phyloP scores from a whole-genome alignment of 1,139 yeast species.

The Kodamaea sp. region DNA sequence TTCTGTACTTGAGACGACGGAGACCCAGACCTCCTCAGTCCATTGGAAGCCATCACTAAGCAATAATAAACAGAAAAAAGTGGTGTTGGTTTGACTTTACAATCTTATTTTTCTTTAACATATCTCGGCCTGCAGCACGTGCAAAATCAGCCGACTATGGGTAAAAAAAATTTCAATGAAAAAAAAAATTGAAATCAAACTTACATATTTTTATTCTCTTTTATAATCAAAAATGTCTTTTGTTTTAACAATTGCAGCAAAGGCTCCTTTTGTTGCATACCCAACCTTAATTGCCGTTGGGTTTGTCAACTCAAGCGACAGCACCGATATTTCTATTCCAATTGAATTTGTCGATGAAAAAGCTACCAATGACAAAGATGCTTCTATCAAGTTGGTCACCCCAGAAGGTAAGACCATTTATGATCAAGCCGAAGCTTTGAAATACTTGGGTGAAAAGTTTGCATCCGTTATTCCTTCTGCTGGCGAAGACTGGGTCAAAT shows the following conservation, averaged over 20 bases:
- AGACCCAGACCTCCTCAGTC: slow-evolving; percentile 1
- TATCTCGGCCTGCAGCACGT: neutral
- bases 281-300: slow-evolving; percentile 78
- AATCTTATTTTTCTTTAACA: neutral
- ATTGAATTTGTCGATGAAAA: slow-evolving; percentile 69
- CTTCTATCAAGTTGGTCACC: slow-evolving; percentile 42
- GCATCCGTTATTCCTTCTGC: slow-evolving; percentile 35
- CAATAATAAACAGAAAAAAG: neutral
- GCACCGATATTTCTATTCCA: slow-evolving; percentile 47
- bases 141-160: neutral
- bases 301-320: slow-evolving; percentile 54
- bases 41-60: slow-evolving; percentile 1
- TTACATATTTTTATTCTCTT: no score
- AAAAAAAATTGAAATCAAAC: neutral
- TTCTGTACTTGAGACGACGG: slow-evolving; percentile 20
- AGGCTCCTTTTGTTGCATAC: slow-evolving; percentile 80
- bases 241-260: slow-evolving; percentile 69
- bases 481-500: slow-evolving; percentile 60
- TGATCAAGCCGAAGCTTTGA: slow-evolving; percentile 44
- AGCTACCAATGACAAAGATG: slow-evolving; percentile 37
- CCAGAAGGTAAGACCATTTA: slow-evolving; percentile 44
- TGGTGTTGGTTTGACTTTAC: neutral
- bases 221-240: slow-evolving; percentile 19
- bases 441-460: slow-evolving; percentile 44
- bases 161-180: neutral